Evolutionary conservation across 805 yeast genomes (phyloP), one percentile per base, ranked within the genome.

Genomic region (Lachancea cidri): DNA sequence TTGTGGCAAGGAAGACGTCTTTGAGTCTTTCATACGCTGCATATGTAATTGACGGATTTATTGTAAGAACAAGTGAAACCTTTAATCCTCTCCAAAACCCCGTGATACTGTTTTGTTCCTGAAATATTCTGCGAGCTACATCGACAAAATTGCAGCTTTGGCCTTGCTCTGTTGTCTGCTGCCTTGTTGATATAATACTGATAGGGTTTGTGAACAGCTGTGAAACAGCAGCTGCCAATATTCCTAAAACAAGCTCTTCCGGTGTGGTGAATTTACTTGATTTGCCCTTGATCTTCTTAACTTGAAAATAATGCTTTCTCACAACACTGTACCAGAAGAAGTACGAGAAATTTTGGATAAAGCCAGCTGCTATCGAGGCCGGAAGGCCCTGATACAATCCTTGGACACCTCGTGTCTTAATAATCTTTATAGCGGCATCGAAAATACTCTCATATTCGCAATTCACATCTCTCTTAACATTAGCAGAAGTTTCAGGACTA

Each of bases 51-150:
- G 93, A 80, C 2, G 95, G 95, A 64, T 86, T 86, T 37, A 82
- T 68, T 15, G 91, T 86, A 38, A 86, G 72, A 8, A 86, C 83
- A 53, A 86, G 62, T 5, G 86, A 78, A 5, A 87, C 95, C 60
- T 86, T 82, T 43, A 86, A 71, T 0, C 95, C 95, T 49, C 79
- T 74, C 95, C 95, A 86, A 44, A 85, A 74, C 0, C 91, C 91
- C 16, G 72, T 60, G 29, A 79, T 48, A 50, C 83, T 78, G 16
- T 67, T 64, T 29, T 76, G 60, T 37, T 85, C 77, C 38, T 77
- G 76, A 44, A 71, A 49, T 8, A 74, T 73, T 5, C 76, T 64
- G 14, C 57, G 58, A 3, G 65, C 34, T n/a, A 78, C 66, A 29
- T 42, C 45, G 7, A 17, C 4, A 2, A 55, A 4, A 65, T 60